A percentile compares a stretch with the other conserved stretches of the same genome.
Conservation (phyloP, 2,329 filamentous ascomycete genomes). For the Neocatenulostroma microsporum region DNA sequence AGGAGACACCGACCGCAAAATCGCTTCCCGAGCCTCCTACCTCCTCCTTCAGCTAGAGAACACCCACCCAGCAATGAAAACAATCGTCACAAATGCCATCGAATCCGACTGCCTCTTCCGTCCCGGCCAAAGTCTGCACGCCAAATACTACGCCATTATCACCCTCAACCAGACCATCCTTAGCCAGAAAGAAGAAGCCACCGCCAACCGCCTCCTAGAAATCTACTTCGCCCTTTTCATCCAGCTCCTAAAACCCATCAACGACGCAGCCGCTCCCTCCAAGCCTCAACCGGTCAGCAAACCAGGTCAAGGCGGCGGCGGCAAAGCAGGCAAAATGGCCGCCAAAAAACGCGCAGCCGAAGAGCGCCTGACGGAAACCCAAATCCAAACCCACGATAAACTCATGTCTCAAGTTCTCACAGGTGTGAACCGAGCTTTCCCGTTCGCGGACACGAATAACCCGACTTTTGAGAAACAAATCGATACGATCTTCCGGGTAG, state of each 20-base stretch:
- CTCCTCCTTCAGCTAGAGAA: conserved; percentile 85
- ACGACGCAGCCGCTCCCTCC: conserved; percentile 20
- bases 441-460: conserved; percentile 77
- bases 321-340: conserved; percentile 47
- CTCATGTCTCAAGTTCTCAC: conserved; percentile 84
- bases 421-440: conserved; percentile 91
- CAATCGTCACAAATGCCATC: conserved; percentile 72
- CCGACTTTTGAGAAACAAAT: conserved; percentile 78
- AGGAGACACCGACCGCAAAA: conserved; percentile 90
- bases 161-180: conserved; percentile 95
- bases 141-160: conserved; percentile 93
- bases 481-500: conserved; percentile 89
- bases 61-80: conserved; percentile 88
- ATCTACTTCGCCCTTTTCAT: conserved; percentile 93
- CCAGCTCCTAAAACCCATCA: conserved; percentile 61
- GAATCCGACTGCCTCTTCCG: conserved; percentile 84
- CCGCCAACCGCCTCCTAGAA: conserved; percentile 72
- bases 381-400: conserved; percentile 71
- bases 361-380: conserved; percentile 30
- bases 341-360: conserved; percentile 38
- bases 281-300: conserved; percentile 23
- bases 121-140: conserved; percentile 76
- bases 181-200: conserved; percentile 69
- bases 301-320: conserved; percentile 46
- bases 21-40: conserved; percentile 87